Evolutionary conservation across 345 rosid genomes (phyloP).

Genomic region (Linum tenue): DNA sequence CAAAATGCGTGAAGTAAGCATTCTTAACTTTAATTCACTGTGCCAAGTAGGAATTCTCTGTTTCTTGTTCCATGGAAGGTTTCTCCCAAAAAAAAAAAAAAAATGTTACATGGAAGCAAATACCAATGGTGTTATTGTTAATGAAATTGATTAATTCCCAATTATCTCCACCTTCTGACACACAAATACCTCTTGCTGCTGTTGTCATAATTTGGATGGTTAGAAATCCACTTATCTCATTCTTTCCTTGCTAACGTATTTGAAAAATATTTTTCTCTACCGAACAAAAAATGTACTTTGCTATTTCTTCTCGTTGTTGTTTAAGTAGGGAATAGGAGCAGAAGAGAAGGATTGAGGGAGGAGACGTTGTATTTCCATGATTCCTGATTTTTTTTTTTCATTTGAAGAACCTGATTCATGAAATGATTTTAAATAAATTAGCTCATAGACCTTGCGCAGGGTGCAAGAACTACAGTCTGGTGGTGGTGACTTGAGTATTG

Average conservation of each 20-base stretch:
- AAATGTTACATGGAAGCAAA: neutral
- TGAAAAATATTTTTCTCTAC: neutral
- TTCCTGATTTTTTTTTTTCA: too few species aligned
- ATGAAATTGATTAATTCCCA: too few species aligned
- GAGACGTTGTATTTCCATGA: neutral
- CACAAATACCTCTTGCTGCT: neutral
- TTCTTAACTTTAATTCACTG: conserved; percentile 11
- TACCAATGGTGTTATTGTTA: neutral
- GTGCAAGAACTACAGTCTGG: conserved; percentile 49
- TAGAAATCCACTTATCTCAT: neutral
- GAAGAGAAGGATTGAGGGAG: neutral
- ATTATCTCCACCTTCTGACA: too few species aligned
- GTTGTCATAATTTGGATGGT: neutral
- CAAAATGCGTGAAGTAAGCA: conserved; percentile 82
- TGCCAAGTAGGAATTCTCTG: neutral
- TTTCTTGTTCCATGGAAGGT: neutral
- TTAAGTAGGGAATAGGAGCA: neutral
- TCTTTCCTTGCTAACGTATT: conserved; percentile 5
- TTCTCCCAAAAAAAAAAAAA: too few species aligned
- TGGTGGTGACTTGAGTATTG: conserved; percentile 26
- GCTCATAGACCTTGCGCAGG: conserved; percentile 79
- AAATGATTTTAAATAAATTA: conserved; percentile 23
- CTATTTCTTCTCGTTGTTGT: neutral
- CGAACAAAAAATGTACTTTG: neutral
- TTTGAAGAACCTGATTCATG: neutral